phyloP scores from a whole-genome alignment of 768 basidiomycete genomes.

The Suillus discolor region DNA sequence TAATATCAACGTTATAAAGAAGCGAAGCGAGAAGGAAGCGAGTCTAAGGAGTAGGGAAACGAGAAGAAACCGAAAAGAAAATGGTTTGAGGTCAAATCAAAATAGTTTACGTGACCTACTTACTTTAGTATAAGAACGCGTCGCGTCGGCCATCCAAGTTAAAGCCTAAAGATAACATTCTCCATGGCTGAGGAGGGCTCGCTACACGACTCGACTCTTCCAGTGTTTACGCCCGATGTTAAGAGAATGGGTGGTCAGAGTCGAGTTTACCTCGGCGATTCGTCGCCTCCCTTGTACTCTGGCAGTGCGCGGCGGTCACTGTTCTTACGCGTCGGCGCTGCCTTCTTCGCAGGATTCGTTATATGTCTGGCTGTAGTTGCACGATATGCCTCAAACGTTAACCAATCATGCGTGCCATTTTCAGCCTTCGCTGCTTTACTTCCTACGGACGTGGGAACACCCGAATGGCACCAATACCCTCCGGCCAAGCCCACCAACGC shows the following conservation, averaged over 20 bases:
- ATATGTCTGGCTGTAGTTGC: conserved; percentile 14
- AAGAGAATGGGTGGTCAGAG: not conserved
- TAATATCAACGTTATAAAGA: no score
- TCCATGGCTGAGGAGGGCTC: not conserved
- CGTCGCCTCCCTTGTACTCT: not conserved
- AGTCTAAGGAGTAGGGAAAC: no score
- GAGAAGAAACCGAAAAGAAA: no score
- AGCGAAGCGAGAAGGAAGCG: no score
- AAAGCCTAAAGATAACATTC: not conserved
- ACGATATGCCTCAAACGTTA: conserved; percentile 12
- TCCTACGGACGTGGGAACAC: conserved; percentile 56
- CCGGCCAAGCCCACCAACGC: conserved; percentile 69
- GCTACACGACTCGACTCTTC: not conserved
- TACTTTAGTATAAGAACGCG: no score
- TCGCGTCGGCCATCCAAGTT: not conserved
- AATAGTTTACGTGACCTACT: no score
- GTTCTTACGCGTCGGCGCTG: conserved; percentile 10
- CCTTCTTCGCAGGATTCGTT: conserved; percentile 17
- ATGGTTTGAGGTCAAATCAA: no score
- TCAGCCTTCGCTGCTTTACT: conserved; percentile 5
- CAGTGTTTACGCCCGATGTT: not conserved
- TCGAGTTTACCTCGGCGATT: not conserved
- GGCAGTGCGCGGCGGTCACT: not conserved
- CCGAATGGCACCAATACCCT: conserved; percentile 65
- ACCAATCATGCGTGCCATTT: conserved; percentile 5